Evolutionary conservation across 2,329 filamentous ascomycete species (phyloP).

Genomic region (Colletotrichum lentis): DNA sequence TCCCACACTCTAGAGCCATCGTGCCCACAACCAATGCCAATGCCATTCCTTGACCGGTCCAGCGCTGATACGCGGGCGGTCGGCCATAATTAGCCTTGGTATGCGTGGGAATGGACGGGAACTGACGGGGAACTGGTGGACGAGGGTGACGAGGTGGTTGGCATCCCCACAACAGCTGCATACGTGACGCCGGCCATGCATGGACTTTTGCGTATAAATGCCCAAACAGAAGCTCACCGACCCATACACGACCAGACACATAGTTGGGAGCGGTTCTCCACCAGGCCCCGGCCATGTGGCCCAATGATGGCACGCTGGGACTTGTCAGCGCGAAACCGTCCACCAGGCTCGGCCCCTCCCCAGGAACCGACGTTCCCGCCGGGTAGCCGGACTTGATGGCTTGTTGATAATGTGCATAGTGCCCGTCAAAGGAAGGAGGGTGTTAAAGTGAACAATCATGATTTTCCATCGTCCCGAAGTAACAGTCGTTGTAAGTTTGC

Average conservation of each 20-base stretch:
- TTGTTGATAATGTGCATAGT: slow-evolving; percentile 32
- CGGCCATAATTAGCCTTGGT: slow-evolving; percentile 12
- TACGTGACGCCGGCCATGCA: slow-evolving; percentile 38
- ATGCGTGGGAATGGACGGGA: slow-evolving; percentile 18
- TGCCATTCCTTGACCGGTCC: slow-evolving; percentile 25
- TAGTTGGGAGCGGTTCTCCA: slow-evolving; percentile 35
- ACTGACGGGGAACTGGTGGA: slow-evolving; percentile 21
- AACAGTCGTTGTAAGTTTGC: slow-evolving; percentile 3
- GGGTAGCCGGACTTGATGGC: slow-evolving; percentile 17
- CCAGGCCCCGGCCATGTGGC: slow-evolving; percentile 39
- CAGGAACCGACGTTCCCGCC: slow-evolving; percentile 29
- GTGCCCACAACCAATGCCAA: background rate
- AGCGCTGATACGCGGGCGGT: slow-evolving; percentile 2
- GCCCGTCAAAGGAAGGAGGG: slow-evolving; percentile 6
- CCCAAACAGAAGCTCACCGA: slow-evolving; percentile 34
- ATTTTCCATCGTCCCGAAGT: background rate
- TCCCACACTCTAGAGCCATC: background rate
- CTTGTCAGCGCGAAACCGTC: slow-evolving; percentile 30
- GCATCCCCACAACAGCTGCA: slow-evolving; percentile 37
- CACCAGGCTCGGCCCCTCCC: slow-evolving; percentile 20
- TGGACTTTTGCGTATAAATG: slow-evolving; percentile 35
- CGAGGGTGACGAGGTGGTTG: slow-evolving; percentile 8
- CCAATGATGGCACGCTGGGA: slow-evolving; percentile 26
- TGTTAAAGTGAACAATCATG: slow-evolving; percentile 10
- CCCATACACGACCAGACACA: slow-evolving; percentile 40